Percentiles rank a stretch among this genome's conserved stretches.
These are phyloP conservation scores for Moesziomyces sp. DNA, from an alignment of 1,284 basidiomycete genomes.

Conservation along the genomic window DNA sequence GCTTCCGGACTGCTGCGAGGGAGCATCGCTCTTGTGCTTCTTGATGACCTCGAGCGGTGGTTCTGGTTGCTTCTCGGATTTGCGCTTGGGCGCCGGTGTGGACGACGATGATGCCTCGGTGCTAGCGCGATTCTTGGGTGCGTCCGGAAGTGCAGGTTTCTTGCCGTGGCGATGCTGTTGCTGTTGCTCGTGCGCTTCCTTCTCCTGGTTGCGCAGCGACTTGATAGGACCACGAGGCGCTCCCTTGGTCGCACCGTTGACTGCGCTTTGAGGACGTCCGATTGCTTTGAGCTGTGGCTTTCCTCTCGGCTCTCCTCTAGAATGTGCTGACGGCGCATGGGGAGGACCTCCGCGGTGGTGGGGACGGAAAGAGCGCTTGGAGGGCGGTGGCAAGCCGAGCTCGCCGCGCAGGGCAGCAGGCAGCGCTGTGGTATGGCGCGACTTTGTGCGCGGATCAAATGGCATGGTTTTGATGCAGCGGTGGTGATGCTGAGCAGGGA, in stretches of 20 bases:
- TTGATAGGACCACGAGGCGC: constrained; percentile 31
- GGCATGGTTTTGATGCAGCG: constrained; percentile 18
- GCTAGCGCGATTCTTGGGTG: background rate
- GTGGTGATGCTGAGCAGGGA: background rate
- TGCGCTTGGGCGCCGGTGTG: constrained; percentile 18
- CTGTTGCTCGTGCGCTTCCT: constrained; percentile 24
- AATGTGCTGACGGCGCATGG: background rate
- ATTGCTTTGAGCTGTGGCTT: constrained; percentile 34
- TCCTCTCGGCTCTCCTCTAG: constrained; percentile 8
- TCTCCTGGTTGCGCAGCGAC: constrained; percentile 40
- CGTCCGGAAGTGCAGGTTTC: background rate
- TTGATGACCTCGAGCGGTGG: constrained; percentile 25
- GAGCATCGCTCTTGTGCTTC: constrained; percentile 17
- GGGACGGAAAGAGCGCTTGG: constrained; percentile 21
- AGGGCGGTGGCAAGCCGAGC: constrained; percentile 54
- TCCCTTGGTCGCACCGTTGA: constrained; percentile 21
- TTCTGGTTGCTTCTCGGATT: constrained; percentile 17
- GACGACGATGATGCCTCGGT: too few relatives aligned
- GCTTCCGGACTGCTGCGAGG: background rate
- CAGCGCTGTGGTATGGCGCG: constrained; percentile 53
- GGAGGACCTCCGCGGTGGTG: constrained; percentile 20
- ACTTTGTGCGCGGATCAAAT: constrained; percentile 39
- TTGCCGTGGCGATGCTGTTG: constrained; percentile 7
- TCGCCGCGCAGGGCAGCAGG: constrained; percentile 61
- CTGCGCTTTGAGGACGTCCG: constrained; percentile 17